Evolutionary conservation across 2,329 filamentous ascomycete genomes (phyloP), one percentile per base, ranked within the genome.

Genomic region (Myriosclerotinia duriaeana): DNA sequence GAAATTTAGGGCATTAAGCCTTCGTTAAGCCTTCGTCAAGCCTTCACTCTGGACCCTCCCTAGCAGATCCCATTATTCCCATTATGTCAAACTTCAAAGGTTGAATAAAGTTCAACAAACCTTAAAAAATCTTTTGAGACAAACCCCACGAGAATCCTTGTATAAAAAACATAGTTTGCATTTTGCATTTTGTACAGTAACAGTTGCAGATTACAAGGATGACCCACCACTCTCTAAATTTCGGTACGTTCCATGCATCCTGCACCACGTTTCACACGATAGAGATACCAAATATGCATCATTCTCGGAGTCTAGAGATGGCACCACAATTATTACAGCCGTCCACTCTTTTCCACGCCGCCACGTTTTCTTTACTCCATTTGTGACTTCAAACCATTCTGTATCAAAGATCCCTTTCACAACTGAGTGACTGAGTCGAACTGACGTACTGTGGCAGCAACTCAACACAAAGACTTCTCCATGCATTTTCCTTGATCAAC

Each of bases 221-320:
- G 44, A 60, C 64, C 64, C 53, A 64, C 62, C 62, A 64, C 22
- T 46, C 20, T 44, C 38, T 46, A 30, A 63, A 40, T 20, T 48
- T 63, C 52, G 62, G 62, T 52, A 26, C 40, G 34, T 36, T 15
- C 26, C 30, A 55, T 55, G 22, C 30, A n/a, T 58, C 11, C 42
- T 52, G 53, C 44, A 38, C 63, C 30, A 60, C 64, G 54, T 60
- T 65, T 65, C 64, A 60, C 30, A 48, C 42, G 30, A 40, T 17
- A 48, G 26, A 34, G 38, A 8, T 17, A 17, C 20, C 42, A 46
- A 44, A 48, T n/a, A n/a, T n/a, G n/a, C n/a, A n/a, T n/a, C n/a
- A n/a, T n/a, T n/a, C n/a, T n/a, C n/a, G n/a, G n/a, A n/a, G n/a
- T n/a, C n/a, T n/a, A n/a, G n/a, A n/a, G n/a, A n/a, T n/a, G n/a